Conservation (phyloP, 2,329 filamentous ascomycete species). For the Colletotrichum sublineola region DNA sequence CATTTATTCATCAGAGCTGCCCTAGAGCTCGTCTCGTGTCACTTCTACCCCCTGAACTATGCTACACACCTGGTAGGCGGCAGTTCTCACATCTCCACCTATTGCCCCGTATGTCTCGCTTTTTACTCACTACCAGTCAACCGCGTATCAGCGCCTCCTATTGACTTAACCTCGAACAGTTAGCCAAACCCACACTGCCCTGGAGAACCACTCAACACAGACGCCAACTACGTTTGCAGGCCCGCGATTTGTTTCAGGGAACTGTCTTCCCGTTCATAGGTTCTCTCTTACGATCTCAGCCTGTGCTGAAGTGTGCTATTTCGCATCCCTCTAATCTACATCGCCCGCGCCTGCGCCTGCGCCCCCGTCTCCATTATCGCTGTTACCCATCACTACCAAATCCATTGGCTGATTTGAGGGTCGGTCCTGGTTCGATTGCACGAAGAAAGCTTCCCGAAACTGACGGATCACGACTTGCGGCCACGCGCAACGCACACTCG, state of each 20-base stretch:
- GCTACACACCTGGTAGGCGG: background rate
- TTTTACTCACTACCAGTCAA: background rate
- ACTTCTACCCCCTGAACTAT: too few relatives aligned
- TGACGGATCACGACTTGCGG: background rate
- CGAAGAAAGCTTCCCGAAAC: background rate
- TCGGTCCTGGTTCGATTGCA: background rate
- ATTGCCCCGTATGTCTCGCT: background rate
- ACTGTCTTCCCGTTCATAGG: background rate
- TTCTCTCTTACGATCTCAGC: background rate
- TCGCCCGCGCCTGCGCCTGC: background rate
- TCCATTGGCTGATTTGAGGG: background rate
- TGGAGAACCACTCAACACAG: background rate
- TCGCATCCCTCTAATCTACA: background rate
- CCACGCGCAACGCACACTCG: background rate
- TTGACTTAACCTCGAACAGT: background rate
- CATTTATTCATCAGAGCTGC: background rate
- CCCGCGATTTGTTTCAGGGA: background rate
- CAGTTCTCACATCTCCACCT: background rate
- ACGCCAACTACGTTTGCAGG: background rate
- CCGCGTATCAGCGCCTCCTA: slow-evolving; percentile 9
- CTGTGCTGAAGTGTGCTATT: background rate
- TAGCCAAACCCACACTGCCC: background rate
- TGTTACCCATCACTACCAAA: background rate
- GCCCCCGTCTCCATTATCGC: slow-evolving; percentile 1
- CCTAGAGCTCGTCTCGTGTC: background rate